Conservation (phyloP, 225 moss, liverwort and hornwort genomes). For the Sphagnum contortum region DNA sequence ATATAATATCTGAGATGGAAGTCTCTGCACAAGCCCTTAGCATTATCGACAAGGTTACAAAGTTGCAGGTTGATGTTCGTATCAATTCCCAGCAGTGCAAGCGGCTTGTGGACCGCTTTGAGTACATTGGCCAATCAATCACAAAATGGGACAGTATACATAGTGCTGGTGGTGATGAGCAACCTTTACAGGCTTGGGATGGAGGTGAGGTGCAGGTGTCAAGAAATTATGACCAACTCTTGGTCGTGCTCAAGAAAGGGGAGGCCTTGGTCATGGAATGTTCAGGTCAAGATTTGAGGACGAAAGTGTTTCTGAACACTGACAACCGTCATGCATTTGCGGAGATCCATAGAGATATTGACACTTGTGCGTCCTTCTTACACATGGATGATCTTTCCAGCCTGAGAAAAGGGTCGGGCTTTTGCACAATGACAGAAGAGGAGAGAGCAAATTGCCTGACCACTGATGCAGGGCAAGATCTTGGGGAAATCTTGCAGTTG, state of each 20-base stretch:
- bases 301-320: slow-evolving; percentile 4
- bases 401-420: not conserved
- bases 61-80: too few relatives aligned
- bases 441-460: not conserved
- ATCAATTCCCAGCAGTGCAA: slow-evolving; percentile 6
- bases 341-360: slow-evolving; percentile 21
- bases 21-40: too few relatives aligned
- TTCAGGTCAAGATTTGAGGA: slow-evolving; percentile 1
- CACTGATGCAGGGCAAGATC: slow-evolving; percentile 14
- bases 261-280: slow-evolving; percentile 8
- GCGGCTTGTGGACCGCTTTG: slow-evolving; percentile 7
- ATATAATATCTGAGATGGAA: too few relatives aligned
- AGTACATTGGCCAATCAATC: slow-evolving; percentile 5
- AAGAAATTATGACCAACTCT: slow-evolving; percentile 9
- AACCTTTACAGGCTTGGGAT: too few relatives aligned
- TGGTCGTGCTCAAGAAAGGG: slow-evolving; percentile 19
- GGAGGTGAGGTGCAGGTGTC: not conserved
- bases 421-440: not conserved
- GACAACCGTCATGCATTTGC: slow-evolving; percentile 22
- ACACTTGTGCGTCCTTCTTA: slow-evolving; percentile 7
- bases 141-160: not conserved
- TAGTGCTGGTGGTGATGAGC: not conserved
- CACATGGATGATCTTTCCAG: not conserved
- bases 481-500: not conserved
- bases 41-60: too few relatives aligned